Evolutionary conservation across 75 land plant genomes (phyloP), one percentile per base, ranked within the genome.

Genomic region (Chamaecyparis obtusa): DNA sequence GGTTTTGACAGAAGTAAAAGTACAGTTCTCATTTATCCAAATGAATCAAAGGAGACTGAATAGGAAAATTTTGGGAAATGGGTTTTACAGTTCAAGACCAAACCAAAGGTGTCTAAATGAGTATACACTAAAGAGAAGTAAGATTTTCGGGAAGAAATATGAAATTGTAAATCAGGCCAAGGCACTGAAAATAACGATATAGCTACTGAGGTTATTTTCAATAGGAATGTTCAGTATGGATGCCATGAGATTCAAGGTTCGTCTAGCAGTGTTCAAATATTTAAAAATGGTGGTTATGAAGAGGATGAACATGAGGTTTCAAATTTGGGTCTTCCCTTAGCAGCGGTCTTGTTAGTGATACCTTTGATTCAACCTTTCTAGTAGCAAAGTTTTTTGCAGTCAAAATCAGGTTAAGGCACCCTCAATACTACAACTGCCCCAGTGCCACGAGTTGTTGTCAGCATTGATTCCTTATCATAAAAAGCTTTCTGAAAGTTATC

Each of bases 301-400:
- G 77, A 87, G 51, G 95, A 94, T 55, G 84, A 88, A 51, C 95
- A 93, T 56, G 96, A 95, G 84, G 89, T 94, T 71, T 32, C 1
- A 11, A 51, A 83, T 48, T 89, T 96, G 99, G 99, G 99, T 0
- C 86, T 98, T 2, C 88, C 96, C 69, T 96, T 96, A 76, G 98
- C 99, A 57, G 89, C 89, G 86, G 98, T 98, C 46, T 84, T 98
- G 89, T 95, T 98, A 46, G 88, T 95, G 55, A 91, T 94, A 24
- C 99, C 99, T 57, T 90, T 98, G 81, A 94, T 98, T 35, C 94
- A 95, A 81, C 99, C 99, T 9, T 98, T 93, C 86, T 93, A 93
- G 87, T 98, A 98, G 99, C 99, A 98, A 87, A 94, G 98, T 89
- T 90, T 96, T 3, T 80, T 98, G 85, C 94, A n/a, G n/a, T n/a